Base-by-base conservation (phyloP, 352 stramenopile genomes). In the Globisporangium polare region DNA sequence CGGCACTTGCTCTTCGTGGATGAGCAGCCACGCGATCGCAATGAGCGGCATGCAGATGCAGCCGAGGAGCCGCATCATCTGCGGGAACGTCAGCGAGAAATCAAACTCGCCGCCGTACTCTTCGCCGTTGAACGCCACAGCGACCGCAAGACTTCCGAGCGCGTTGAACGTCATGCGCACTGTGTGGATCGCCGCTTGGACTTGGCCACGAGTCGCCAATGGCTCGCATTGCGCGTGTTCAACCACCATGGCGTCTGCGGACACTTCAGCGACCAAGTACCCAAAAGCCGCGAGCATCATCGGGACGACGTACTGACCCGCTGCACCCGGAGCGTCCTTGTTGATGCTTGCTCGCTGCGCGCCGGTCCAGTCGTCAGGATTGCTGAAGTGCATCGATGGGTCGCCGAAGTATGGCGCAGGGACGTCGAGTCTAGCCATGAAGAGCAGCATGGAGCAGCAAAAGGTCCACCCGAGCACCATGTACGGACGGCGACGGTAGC, bases 281-380 rank as follows among this genome's bases (percentile, higher is more conserved):
- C 83, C 80, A 43, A 90, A 83, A 0, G 78, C 62, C 10, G 78
- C 70, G 20, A 90, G 65, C 80, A 88, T 89, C 80, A 90, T 89
- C 18, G 72, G 75, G 31, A 90, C 68, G 37, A 90, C 72, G 41
- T 86, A 88, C 43, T 69, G 71, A 15, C 65, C 69, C 4, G 74
- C 79, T 4, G 68, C 63, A 49, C 77, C 64, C 9, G 75, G 65
- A 15, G 77, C 73, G 7, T 65, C 35, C 0, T 49, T n/a, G 62
- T 89, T 87, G 58, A 87, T 77, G 26, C 49, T 78, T 6, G 67
- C 60, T 18, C 57, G 55, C 29, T 79, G 65, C 1, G 60, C 65
- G 18, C 71, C 53, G 2, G 74, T 80, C 66, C 69, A 80, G 24
- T 75, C 53, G 20, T 74, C 66, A n/a, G 65, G 66, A 43, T 54